Percentiles rank a stretch among this genome's conserved stretches.
phyloP scores from a whole-genome alignment of 2,329 filamentous ascomycete genomes.

The Cordyceps pruinosa region DNA sequence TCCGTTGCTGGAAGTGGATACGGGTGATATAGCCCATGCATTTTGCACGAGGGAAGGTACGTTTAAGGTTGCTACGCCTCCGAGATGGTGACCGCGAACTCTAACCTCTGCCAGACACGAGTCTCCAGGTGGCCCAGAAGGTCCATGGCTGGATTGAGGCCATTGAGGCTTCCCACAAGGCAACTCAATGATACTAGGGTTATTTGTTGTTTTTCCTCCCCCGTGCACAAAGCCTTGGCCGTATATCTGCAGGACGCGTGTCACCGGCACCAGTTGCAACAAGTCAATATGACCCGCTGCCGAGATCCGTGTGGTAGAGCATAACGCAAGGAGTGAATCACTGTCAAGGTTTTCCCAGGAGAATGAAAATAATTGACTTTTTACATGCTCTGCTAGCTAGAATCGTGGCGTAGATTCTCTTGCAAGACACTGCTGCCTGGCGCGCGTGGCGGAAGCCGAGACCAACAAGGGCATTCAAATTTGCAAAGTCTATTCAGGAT shows the following conservation, averaged over 20 bases:
- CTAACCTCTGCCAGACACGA: conserved; percentile 19
- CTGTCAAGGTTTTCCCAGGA: too few species aligned
- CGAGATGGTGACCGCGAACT: neutral
- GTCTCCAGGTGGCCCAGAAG: conserved; percentile 23
- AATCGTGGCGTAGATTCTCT: too few species aligned
- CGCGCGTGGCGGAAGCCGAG: too few species aligned
- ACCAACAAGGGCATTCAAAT: neutral
- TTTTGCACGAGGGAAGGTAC: conserved; percentile 45
- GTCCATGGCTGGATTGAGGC: conserved; percentile 25
- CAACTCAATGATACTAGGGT: neutral
- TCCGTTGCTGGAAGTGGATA: conserved; percentile 47
- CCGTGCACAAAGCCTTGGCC: neutral
- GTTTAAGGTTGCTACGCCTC: conserved; percentile 13
- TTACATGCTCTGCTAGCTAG: too few species aligned
- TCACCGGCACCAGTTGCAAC: neutral
- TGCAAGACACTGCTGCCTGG: too few species aligned
- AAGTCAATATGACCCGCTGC: too few species aligned
- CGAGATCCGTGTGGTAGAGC: too few species aligned
- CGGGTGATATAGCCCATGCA: conserved; percentile 50
- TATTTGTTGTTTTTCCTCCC: neutral
- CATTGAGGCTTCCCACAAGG: conserved; percentile 17
- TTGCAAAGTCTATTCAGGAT: neutral
- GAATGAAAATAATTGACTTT: too few species aligned
- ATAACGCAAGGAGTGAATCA: too few species aligned
- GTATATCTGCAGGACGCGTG: neutral